Conservation (phyloP, 169 alveolate species). For the Sarcocystis neurona region DNA sequence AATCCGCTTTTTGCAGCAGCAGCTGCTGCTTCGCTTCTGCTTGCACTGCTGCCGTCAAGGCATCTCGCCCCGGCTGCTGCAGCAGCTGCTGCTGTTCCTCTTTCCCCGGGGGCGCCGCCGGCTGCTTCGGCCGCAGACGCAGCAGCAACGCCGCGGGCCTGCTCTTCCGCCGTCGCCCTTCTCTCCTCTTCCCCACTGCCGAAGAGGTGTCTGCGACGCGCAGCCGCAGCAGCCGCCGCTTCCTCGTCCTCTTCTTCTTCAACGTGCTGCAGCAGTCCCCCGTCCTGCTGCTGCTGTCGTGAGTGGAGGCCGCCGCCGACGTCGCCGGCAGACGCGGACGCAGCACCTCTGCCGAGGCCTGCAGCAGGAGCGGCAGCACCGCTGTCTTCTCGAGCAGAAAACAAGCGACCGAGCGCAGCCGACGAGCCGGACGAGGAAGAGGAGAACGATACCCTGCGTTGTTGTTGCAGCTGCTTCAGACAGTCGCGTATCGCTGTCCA, state of each 20-base stretch:
- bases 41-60: too few species aligned
- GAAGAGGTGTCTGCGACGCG: neutral
- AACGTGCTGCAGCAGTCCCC: neutral
- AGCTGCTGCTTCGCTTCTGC: too few species aligned
- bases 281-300: neutral
- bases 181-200: neutral
- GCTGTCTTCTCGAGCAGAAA: too few species aligned
- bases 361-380: too few species aligned
- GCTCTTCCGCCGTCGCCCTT: neutral
- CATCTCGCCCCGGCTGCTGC: too few species aligned
- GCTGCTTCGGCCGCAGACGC: neutral
- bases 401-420: too few species aligned
- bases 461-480: neutral
- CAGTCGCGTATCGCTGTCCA: constrained; percentile 26
- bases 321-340: too few species aligned
- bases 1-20: too few species aligned
- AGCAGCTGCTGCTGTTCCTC: too few species aligned
- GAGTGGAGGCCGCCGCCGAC: neutral
- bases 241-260: constrained; percentile 1
- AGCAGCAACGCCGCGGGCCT: neutral
- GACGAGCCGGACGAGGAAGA: too few species aligned
- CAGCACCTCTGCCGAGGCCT: too few species aligned
- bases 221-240: neutral
- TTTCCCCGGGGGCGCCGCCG: neutral
- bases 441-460: too few species aligned